These are phyloP conservation scores for Skeletonema potamos DNA, from an alignment of 108 stramenopile species.

Conservation along the genomic window DNA sequence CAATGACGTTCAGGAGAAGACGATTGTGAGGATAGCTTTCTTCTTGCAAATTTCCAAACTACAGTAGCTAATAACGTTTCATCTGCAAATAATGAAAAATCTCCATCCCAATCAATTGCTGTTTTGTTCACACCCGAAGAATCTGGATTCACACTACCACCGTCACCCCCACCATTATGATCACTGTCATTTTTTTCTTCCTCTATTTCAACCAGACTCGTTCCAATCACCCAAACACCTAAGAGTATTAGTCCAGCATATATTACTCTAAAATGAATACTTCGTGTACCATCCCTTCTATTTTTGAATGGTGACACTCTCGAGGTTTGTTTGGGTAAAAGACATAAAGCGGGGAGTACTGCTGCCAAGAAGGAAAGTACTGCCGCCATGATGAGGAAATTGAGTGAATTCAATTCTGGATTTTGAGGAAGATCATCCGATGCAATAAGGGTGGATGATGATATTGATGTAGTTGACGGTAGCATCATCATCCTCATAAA, in stretches of 20 bases:
- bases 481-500: neutral
- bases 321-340: constrained; percentile 53
- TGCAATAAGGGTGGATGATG: neutral
- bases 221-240: constrained; percentile 62
- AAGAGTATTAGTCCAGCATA: constrained; percentile 62
- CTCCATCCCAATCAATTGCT: neutral
- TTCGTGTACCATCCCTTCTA: constrained; percentile 60
- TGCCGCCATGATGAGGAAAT: constrained; percentile 83
- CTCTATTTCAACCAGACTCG: constrained; percentile 42
- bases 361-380: constrained; percentile 63
- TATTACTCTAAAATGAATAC: constrained; percentile 65
- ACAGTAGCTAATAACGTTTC: neutral
- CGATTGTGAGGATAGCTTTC: constrained; percentile 1
- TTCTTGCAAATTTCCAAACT: constrained; percentile 3
- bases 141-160: constrained; percentile 5
- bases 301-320: constrained; percentile 11
- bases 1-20: constrained; percentile 40
- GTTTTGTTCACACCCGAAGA: constrained; percentile 8
- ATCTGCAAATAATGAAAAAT: neutral
- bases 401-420: constrained; percentile 43
- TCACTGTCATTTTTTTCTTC: constrained; percentile 7
- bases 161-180: constrained; percentile 1
- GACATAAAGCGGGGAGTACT: constrained; percentile 54
- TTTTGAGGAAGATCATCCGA: neutral
- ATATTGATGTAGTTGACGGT: neutral